Conservation (phyloP, 1,284 basidiomycete species). For the Wolfiporia cocos region DNA sequence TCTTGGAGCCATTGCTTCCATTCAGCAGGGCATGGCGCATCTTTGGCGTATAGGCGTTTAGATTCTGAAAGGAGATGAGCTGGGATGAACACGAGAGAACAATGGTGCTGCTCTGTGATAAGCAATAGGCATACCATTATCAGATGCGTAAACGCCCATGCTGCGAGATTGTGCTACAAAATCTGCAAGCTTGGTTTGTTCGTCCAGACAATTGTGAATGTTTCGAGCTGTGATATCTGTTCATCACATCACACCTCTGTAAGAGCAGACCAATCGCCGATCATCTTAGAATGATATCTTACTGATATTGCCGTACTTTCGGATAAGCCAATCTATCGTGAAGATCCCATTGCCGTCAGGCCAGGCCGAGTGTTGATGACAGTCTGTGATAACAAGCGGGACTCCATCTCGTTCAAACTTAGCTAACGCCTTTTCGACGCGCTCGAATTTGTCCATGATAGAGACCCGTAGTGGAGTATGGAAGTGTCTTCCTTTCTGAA, state of each 20-base stretch:
- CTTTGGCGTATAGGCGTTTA: conserved; percentile 67
- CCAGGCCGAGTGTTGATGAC: conserved; percentile 51
- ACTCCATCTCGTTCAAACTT: conserved; percentile 42
- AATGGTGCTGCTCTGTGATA: not conserved
- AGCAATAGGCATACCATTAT: conserved; percentile 13
- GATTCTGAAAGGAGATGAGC: conserved; percentile 37
- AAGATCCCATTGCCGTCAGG: conserved; percentile 44
- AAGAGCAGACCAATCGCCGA: too few relatives aligned
- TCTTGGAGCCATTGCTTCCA: conserved; percentile 57
- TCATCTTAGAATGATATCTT: conserved; percentile 2
- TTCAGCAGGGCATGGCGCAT: conserved; percentile 53
- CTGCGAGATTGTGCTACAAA: conserved; percentile 20
- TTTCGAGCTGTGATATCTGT: conserved; percentile 27
- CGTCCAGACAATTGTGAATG: conserved; percentile 22
- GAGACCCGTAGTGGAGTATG: conserved; percentile 35
- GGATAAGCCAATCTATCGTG: conserved; percentile 43
- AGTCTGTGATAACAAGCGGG: conserved; percentile 58
- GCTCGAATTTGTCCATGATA: conserved; percentile 15
- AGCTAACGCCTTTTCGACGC: conserved; percentile 27
- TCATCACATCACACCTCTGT: too few relatives aligned
- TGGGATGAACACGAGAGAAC: too few relatives aligned
- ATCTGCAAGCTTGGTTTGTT: conserved; percentile 17
- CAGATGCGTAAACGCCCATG: conserved; percentile 4
- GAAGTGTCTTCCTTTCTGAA: conserved; percentile 35
- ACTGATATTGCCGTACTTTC: conserved; percentile 23